Evolutionary conservation across 2,329 filamentous ascomycete species (phyloP), one percentile per base, ranked within the genome.

Genomic region (Pezicula radicicola): DNA sequence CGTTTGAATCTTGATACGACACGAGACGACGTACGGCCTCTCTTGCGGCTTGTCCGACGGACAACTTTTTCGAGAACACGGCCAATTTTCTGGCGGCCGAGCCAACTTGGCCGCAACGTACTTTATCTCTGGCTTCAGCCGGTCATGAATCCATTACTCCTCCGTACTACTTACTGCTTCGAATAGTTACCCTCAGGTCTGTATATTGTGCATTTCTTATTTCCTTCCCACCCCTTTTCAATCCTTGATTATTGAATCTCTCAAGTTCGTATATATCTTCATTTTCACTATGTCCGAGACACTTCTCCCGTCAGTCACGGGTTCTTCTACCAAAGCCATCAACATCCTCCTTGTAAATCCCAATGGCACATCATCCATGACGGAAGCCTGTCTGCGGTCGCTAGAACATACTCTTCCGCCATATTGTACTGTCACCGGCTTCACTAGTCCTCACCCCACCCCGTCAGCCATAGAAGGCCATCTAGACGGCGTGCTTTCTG

Each of bases 381-480:
- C 75, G 12, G 63, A 68, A 30, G 69, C 72, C 40, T 79, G 76
- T 62, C 63, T 80, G 1, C 63, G 67, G 12, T 72, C 72, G 44
- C 61, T 78, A 13, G 51, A 65, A 25, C 61, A 68, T 1, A 75
- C 71, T 13, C 66, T 80, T 0, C 74, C 77, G 2, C 66, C 72
- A 5, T 68, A 76, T 54, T 73, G 79, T 43, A 69, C 69, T 30
- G 68, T 81, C 1, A 68, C 71, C 10, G 75, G 74, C 19, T 80
- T 80, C 66, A 81, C 78, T 4, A 70, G 75, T 1, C 75, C 78
- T 0, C 58, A 69, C 19, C 73, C 73, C 1, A 71, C 75, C 0
- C 77, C 77, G 0, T 74, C 72, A 13, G 77, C 77, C 2, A 75
- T 80, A 28, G 77, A 81, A 64, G 71, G 74, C 37, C 67, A 69